A percentile compares a stretch with the other conserved stretches of the same genome.
Evolutionary conservation across 2,329 filamentous ascomycete species (phyloP).

Genomic region (Eutypa lata): DNA sequence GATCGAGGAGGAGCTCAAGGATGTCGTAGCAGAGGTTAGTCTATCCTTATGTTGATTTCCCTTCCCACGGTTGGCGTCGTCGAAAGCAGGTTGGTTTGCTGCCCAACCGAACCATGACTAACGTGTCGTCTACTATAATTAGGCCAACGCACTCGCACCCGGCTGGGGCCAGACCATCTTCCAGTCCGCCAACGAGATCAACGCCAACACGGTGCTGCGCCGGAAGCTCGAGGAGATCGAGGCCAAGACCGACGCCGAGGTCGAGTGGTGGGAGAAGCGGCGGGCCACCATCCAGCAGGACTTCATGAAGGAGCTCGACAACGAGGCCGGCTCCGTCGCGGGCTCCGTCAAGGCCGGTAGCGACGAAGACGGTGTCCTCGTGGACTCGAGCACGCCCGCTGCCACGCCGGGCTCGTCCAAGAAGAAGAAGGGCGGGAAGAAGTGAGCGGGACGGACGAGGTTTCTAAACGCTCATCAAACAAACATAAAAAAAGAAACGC

Average conservation of each 20-base stretch:
- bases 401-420: constrained; percentile 28
- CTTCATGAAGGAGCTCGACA: constrained; percentile 84
- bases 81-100: background rate
- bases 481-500: background rate
- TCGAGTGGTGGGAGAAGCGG: constrained; percentile 90
- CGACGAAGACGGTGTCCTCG: constrained; percentile 74
- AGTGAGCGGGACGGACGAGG: constrained; percentile 36
- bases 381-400: constrained; percentile 53
- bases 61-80: too few relatives aligned
- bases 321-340: constrained; percentile 56
- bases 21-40: constrained; percentile 86
- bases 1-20: constrained; percentile 91
- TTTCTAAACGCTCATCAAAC: background rate
- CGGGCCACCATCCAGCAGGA: constrained; percentile 68
- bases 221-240: constrained; percentile 75
- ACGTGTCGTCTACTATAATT: background rate
- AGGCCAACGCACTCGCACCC: constrained; percentile 88
- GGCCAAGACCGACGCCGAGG: constrained; percentile 67
- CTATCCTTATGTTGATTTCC: too few relatives aligned
- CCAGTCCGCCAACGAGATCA: constrained; percentile 95
- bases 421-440: constrained; percentile 66
- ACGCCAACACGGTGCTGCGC: constrained; percentile 76
- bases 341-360: constrained; percentile 42
- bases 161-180: constrained; percentile 95
- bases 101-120: background rate